A percentile compares a stretch with the other conserved stretches of the same genome.
Conservation (phyloP, 1,284 basidiomycete species). For the Tetrapyrgos nigripes region DNA sequence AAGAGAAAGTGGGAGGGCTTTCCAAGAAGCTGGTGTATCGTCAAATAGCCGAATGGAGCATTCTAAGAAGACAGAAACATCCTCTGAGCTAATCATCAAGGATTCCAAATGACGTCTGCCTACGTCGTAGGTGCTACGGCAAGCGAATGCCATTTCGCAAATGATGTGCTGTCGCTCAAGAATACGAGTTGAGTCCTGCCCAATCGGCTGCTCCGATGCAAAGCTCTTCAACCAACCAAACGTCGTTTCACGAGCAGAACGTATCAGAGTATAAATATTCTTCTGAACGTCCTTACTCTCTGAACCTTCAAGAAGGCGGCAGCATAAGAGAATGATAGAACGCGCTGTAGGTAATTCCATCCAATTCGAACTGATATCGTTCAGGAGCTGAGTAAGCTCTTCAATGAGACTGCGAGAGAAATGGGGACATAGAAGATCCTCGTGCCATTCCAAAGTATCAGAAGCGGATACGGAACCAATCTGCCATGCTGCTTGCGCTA, state of each 20-base stretch:
- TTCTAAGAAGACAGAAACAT: slow-evolving; percentile 38
- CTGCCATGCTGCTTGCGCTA: slow-evolving; percentile 46
- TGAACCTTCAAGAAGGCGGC: slow-evolving; percentile 40
- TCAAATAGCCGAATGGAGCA: slow-evolving; percentile 42
- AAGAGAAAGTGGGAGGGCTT: not conserved
- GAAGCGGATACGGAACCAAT: slow-evolving; percentile 37
- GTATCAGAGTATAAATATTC: not conserved
- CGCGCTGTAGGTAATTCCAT: slow-evolving; percentile 41
- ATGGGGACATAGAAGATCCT: slow-evolving; percentile 28
- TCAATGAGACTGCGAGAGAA: slow-evolving; percentile 43
- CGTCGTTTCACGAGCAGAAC: not conserved
- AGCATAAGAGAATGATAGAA: slow-evolving; percentile 40
- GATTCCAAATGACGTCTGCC: slow-evolving; percentile 23
- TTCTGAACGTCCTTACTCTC: not conserved
- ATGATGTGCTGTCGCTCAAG: slow-evolving; percentile 31
- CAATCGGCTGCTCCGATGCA: not conserved
- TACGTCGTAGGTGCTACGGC: slow-evolving; percentile 48
- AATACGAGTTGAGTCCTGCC: not conserved
- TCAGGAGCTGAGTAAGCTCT: slow-evolving; percentile 37
- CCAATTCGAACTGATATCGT: slow-evolving; percentile 47
- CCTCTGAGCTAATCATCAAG: slow-evolving; percentile 28
- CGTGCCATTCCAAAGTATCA: slow-evolving; percentile 35
- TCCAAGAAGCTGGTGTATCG: slow-evolving; percentile 21
- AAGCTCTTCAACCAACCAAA: slow-evolving; percentile 2
- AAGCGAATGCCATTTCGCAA: slow-evolving; percentile 42